Conservation (phyloP, 75 land plant species). For the Cunninghamia lanceolata region DNA sequence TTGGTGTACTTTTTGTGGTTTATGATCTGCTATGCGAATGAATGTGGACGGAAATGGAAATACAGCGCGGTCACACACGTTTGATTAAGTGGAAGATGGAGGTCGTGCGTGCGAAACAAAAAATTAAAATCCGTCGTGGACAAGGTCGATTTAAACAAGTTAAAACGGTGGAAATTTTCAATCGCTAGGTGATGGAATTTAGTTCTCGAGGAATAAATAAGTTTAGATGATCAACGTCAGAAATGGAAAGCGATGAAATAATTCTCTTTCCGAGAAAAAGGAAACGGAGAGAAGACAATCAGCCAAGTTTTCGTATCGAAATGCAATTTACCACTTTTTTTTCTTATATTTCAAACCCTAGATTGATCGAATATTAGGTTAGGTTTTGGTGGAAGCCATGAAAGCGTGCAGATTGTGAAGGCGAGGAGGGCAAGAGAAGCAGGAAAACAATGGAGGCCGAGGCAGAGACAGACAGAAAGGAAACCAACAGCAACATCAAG, state of each 20-base stretch:
- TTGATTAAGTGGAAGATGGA: neutral
- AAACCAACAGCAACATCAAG: conserved; percentile 33
- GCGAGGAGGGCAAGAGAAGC: neutral
- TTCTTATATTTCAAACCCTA: neutral
- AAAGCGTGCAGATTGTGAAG: neutral
- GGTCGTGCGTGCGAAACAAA: neutral
- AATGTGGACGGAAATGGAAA: neutral
- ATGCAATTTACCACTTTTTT: neutral
- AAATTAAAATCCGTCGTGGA: neutral
- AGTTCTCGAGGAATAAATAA: neutral
- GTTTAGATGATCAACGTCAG: conserved; percentile 6
- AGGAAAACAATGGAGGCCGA: neutral
- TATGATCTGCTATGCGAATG: neutral
- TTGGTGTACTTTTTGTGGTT: neutral
- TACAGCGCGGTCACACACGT: conserved; percentile 4
- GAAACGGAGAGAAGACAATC: neutral
- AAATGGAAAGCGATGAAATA: conserved; percentile 7
- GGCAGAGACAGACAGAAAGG: neutral
- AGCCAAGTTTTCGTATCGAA: neutral
- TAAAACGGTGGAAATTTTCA: neutral
- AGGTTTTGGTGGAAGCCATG: neutral
- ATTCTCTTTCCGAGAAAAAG: neutral
- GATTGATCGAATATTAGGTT: neutral
- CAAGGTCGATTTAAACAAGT: neutral
- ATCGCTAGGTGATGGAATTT: neutral